phyloP scores from a whole-genome alignment of 257 asterid genomes.

The Solanum dulcamara region DNA sequence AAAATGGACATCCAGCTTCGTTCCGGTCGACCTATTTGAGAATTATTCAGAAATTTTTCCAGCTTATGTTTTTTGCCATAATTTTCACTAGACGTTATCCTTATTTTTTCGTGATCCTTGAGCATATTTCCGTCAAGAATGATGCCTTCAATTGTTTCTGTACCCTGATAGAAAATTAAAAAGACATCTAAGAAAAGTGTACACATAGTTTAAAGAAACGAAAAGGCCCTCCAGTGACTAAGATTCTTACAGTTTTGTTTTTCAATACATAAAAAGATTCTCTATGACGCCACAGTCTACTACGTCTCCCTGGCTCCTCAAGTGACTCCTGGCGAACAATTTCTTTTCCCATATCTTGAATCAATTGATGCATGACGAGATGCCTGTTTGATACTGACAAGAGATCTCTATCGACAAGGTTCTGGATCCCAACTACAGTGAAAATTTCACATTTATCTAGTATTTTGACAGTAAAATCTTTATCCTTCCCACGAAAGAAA shows the following conservation, averaged over 20 bases:
- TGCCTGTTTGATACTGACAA: background rate
- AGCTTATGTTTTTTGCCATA: background rate
- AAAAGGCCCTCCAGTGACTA: background rate
- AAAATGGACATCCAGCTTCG: background rate
- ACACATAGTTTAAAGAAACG: background rate
- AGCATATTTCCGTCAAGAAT: background rate
- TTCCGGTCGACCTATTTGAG: background rate
- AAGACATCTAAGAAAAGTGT: background rate
- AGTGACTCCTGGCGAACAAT: background rate
- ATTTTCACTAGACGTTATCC: background rate
- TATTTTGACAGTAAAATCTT: background rate
- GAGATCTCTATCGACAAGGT: background rate
- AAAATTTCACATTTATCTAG: background rate
- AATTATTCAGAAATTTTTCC: background rate
- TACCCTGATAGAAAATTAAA: background rate
- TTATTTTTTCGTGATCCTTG: background rate
- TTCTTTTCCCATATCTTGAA: slow-evolving; percentile 7
- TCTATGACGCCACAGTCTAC: background rate
- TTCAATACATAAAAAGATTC: background rate
- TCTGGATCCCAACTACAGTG: slow-evolving; percentile 1
- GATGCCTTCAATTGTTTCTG: slow-evolving; percentile 4
- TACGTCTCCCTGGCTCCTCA: slow-evolving; percentile 1
- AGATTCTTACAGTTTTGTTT: background rate
- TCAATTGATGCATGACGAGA: background rate
- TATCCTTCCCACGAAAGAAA: background rate